Conservation (phyloP, 2,329 filamentous ascomycete species). For the Trichoderma atrobrunneum region DNA sequence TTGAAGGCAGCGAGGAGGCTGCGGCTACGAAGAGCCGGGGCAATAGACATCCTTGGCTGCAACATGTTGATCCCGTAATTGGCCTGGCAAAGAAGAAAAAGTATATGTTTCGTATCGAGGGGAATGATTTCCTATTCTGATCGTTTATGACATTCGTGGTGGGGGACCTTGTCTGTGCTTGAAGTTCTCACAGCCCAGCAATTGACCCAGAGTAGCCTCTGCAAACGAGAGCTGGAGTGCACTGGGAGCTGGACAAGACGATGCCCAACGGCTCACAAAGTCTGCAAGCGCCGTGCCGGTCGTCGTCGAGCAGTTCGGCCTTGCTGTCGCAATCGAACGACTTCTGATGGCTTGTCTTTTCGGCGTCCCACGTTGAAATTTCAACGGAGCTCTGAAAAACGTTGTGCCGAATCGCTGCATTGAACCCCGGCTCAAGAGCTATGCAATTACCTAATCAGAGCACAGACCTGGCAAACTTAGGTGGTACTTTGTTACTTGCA, state of each 20-base stretch:
- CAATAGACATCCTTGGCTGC: slow-evolving; percentile 31
- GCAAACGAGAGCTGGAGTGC: not conserved
- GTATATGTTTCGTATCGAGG: not conserved
- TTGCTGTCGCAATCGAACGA: not conserved
- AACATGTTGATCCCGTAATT: slow-evolving; percentile 29
- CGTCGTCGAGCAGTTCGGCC: slow-evolving; percentile 4
- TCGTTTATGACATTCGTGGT: slow-evolving; percentile 3
- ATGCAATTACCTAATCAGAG: not conserved
- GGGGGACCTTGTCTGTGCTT: not conserved
- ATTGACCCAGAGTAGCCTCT: slow-evolving; percentile 14
- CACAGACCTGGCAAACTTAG: not conserved
- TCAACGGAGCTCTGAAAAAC: slow-evolving; percentile 28
- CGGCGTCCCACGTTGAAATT: slow-evolving; percentile 24
- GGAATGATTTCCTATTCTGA: not conserved
- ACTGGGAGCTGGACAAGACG: not conserved
- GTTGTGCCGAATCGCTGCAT: slow-evolving; percentile 24
- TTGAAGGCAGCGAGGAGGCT: slow-evolving; percentile 29
- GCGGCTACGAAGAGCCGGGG: slow-evolving; percentile 29
- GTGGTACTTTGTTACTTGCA: no score
- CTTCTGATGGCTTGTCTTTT: not conserved
- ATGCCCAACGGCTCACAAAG: not conserved
- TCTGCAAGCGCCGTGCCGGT: slow-evolving; percentile 6
- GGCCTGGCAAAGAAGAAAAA: not conserved
- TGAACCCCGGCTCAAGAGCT: not conserved
- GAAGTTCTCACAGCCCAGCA: not conserved